Evolutionary conservation across 2,329 filamentous ascomycete genomes (phyloP).

Genomic region (Verticillium zaregamsianum): DNA sequence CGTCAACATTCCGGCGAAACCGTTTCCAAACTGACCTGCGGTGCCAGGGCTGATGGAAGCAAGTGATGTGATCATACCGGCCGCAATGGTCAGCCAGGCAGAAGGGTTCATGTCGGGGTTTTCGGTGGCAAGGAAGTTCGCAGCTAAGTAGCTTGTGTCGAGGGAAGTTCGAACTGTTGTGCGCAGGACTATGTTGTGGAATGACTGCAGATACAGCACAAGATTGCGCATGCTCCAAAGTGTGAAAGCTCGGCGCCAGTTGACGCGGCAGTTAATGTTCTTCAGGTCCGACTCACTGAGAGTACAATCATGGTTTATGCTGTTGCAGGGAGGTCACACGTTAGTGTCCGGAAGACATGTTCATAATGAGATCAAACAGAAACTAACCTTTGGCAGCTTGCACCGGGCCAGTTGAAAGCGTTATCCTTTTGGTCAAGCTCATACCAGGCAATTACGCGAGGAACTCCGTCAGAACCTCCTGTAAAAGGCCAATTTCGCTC

Average conservation of each 20-base stretch:
- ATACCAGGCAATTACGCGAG: slow-evolving; percentile 4
- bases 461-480: not conserved
- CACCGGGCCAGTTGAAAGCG: slow-evolving; percentile 3
- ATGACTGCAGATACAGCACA: slow-evolving; percentile 1
- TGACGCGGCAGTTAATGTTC: not conserved
- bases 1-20: not conserved
- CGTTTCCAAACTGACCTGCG: not conserved
- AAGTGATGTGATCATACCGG: slow-evolving; percentile 1
- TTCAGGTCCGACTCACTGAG: not conserved
- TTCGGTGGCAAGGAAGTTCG: not conserved
- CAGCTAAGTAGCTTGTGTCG: not conserved
- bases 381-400: not conserved
- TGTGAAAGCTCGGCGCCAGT: not conserved
- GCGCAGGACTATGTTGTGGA: not conserved
- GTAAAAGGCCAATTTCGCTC: slow-evolving; percentile 1
- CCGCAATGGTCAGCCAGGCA: slow-evolving; percentile 1
- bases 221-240: slow-evolving; percentile 6
- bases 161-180: not conserved
- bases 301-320: not conserved
- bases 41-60: not conserved
- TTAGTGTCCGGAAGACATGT: too few relatives aligned
- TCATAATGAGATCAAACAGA: not conserved
- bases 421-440: not conserved
- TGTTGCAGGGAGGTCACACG: not conserved
- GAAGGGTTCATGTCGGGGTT: not conserved